Evolutionary conservation across 2,329 filamentous ascomycete species (phyloP), one percentile per base, ranked within the genome.

Genomic region (Tolypocladium album): DNA sequence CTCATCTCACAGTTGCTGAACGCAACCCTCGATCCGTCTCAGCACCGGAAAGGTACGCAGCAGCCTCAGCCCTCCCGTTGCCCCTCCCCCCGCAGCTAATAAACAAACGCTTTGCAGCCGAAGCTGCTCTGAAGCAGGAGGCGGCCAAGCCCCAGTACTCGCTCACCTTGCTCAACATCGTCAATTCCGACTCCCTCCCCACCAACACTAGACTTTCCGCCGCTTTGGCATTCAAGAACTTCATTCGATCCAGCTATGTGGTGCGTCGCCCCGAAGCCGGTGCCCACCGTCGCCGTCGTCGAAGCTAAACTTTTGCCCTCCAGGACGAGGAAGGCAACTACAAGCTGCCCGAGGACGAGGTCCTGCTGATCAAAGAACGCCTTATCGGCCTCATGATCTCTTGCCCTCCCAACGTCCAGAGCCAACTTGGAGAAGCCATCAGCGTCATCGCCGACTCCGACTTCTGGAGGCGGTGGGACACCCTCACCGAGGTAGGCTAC

Each of bases 381-480:
- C 85, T 99, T 63, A 93, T 99, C 68, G 93, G 91, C 60, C 81
- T 99, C 68, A 99, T 99, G 94, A 96, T 97, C 69, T 87, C 88
- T 11, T 92, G 94, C 31, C 94, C 93, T 4, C 74, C 89, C 22
- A 88, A 86, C 62, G 89, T 99, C 65, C 95, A 97, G 76, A 86
- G 90, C 62, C 94, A 99, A 76, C 83, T 99, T 43, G 94, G 94
- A 66, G 94, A 97, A 71, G 92, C 94, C 63, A 95, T 97, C 74
- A 97, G 93, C 76, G 86, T 95, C 67, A 97, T 99, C 69, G 94
- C 94, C 62, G 93, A 97, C 75, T 97, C 92, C 66, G 94, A 99
- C 74, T 99, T 99, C 75, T 99, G 89, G 88, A 82, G 89, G 74
- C 83, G 89, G 69, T 99, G 94, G 94, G 89, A 97, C 70, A 96